These are phyloP conservation scores for Clohesyomyces aquaticus DNA, from an alignment of 495 filamentous ascomycete species.

Conservation along the genomic window DNA sequence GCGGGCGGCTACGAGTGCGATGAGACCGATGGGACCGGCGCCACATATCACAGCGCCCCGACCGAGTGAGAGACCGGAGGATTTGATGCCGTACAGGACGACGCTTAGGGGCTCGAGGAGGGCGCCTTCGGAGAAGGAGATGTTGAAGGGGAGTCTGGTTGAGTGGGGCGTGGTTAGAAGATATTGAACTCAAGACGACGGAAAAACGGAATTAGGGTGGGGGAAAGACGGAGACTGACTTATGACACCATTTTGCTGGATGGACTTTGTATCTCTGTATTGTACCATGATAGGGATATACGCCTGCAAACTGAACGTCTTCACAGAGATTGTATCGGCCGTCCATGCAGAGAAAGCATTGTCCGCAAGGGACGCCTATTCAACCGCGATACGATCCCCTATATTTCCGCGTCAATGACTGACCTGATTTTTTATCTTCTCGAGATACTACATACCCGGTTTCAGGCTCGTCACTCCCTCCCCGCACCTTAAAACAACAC, in stretches of 20 bases:
- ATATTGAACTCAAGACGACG: no score
- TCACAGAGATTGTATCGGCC: constrained; percentile 58
- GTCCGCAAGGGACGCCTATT: constrained; percentile 53
- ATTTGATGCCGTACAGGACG: constrained; percentile 52
- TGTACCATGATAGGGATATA: constrained; percentile 62
- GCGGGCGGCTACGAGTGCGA: constrained; percentile 55
- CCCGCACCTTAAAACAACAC: constrained; percentile 52
- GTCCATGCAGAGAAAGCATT: constrained; percentile 53
- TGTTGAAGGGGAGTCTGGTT: constrained; percentile 50
- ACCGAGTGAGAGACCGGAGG: constrained; percentile 48
- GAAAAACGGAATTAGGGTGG: background rate
- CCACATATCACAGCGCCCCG: constrained; percentile 52
- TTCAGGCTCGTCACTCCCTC: constrained; percentile 51
- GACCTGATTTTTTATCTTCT: background rate
- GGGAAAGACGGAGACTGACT: constrained; percentile 40
- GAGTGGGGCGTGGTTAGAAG: no score
- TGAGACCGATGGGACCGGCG: constrained; percentile 57
- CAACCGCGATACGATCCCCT: constrained; percentile 56
- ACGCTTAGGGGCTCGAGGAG: constrained; percentile 56
- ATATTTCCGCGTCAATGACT: background rate
- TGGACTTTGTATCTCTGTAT: constrained; percentile 63
- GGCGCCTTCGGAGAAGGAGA: constrained; percentile 54
- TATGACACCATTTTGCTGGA: constrained; percentile 53
- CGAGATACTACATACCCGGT: constrained; percentile 40
- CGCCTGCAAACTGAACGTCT: constrained; percentile 57